These are phyloP conservation scores for Alternaria infectoria DNA, from an alignment of 2,329 filamentous ascomycete species.

Conservation along the genomic window DNA sequence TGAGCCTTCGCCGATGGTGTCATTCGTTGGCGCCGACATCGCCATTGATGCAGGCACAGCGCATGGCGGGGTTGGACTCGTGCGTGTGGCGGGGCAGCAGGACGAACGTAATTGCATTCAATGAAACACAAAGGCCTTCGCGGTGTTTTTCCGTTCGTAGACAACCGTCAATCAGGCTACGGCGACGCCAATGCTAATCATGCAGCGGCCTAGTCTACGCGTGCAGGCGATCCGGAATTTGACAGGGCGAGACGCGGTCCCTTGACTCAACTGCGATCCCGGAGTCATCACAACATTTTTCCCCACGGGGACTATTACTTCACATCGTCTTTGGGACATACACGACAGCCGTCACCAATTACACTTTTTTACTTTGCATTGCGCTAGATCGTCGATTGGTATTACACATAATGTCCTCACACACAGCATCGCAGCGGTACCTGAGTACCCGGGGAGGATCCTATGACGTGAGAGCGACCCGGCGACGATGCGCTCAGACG, in stretches of 20 bases:
- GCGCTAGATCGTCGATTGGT: constrained; percentile 5
- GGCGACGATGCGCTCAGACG: constrained; percentile 3
- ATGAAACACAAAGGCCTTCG: not conserved
- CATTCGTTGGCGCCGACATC: constrained; percentile 11
- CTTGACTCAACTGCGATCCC: constrained; percentile 38
- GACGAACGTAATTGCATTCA: not conserved
- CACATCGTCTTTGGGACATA: constrained; percentile 1
- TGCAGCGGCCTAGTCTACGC: not conserved
- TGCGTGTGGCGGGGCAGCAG: constrained; percentile 10
- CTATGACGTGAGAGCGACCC: constrained; percentile 59
- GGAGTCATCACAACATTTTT: constrained; percentile 33
- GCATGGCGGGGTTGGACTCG: constrained; percentile 7
- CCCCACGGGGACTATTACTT: constrained; percentile 29
- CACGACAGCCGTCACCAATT: constrained; percentile 8
- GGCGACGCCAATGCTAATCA: not conserved
- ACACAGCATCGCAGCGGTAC: constrained; percentile 65
- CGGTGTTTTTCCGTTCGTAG: not conserved
- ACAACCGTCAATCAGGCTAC: not conserved
- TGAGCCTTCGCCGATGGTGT: not conserved
- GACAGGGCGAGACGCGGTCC: constrained; percentile 13
- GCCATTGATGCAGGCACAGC: constrained; percentile 14
- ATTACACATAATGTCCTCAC: constrained; percentile 48
- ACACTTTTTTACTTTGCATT: constrained; percentile 4
- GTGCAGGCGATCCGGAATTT: constrained; percentile 11
- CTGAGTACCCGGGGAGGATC: constrained; percentile 68